phyloP scores from a whole-genome alignment of 306 rosid species.

The Fragaria vesca region DNA sequence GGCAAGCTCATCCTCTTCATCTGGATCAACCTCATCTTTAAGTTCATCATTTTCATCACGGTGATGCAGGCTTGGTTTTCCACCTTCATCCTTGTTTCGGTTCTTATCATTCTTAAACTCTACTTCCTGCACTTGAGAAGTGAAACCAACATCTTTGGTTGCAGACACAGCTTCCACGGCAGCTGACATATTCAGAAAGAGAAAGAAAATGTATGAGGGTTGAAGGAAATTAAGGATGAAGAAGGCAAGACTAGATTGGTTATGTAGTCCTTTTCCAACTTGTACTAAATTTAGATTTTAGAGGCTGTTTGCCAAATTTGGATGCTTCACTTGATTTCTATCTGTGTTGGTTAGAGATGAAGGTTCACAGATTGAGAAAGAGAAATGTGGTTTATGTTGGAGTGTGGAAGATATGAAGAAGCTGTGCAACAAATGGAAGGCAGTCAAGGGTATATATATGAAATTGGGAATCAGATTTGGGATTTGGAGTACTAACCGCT shows the following conservation, averaged over 20 bases:
- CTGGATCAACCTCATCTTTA: conserved; percentile 33
- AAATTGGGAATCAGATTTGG: not conserved
- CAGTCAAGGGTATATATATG: conserved; percentile 1
- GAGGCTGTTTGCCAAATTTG: not conserved
- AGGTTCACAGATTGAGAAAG: not conserved
- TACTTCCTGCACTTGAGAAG: conserved; percentile 44
- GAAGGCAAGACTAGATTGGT: not conserved
- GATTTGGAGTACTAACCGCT: not conserved
- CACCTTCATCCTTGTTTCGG: conserved; percentile 33
- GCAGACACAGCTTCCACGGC: conserved; percentile 57
- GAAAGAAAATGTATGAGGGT: not conserved
- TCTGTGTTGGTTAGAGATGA: not conserved
- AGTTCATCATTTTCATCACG: conserved; percentile 14
- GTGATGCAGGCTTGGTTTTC: conserved; percentile 11
- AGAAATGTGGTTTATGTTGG: not conserved
- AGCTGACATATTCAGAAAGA: conserved; percentile 51
- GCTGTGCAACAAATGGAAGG: not conserved
- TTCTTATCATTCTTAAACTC: conserved; percentile 36
- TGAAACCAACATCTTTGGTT: conserved; percentile 46
- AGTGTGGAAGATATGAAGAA: not conserved
- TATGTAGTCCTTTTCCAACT: not conserved
- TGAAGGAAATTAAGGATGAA: not conserved
- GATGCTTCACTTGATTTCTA: conserved; percentile 2
- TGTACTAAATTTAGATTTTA: not conserved
- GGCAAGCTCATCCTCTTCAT: conserved; percentile 43